phyloP scores from a whole-genome alignment of 768 basidiomycete species.

The Collybia sordida region DNA sequence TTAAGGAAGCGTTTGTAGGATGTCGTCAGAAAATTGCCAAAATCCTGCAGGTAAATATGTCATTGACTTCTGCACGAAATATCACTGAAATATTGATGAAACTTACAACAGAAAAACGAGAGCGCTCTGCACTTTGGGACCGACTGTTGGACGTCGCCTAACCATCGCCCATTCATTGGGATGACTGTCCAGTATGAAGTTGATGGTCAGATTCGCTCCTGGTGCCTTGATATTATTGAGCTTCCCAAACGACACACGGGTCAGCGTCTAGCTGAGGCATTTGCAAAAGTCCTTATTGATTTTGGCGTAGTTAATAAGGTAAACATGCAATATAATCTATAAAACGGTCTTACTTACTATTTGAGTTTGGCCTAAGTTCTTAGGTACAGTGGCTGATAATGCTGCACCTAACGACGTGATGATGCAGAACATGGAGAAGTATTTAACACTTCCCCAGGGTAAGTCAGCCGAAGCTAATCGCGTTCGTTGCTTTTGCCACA shows the following conservation, averaged over 20 bases:
- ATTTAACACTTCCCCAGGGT: conserved; percentile 22
- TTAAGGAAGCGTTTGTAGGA: conserved; percentile 23
- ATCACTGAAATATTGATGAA: neutral
- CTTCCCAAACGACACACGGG: conserved; percentile 13
- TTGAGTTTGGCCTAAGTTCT: no score
- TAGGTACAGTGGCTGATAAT: conserved; percentile 23
- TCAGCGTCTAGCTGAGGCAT: no score
- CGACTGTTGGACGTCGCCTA: neutral
- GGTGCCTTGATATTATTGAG: conserved; percentile 33
- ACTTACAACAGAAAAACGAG: neutral
- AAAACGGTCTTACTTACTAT: no score
- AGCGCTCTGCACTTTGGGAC: neutral
- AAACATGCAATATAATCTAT: no score
- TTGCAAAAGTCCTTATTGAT: no score
- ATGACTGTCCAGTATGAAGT: conserved; percentile 26
- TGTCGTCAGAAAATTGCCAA: conserved; percentile 20
- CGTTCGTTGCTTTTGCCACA: conserved; percentile 35
- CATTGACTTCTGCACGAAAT: neutral
- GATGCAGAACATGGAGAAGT: conserved; percentile 21
- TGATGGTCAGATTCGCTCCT: conserved; percentile 16
- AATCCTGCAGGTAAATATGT: conserved; percentile 26
- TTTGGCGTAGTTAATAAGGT: no score
- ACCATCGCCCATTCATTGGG: conserved; percentile 19
- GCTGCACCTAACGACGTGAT: conserved; percentile 34
- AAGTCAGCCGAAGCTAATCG: conserved; percentile 12